Evolutionary conservation across 306 rosid genomes (phyloP).

Genomic region (Glycine latifolia): DNA sequence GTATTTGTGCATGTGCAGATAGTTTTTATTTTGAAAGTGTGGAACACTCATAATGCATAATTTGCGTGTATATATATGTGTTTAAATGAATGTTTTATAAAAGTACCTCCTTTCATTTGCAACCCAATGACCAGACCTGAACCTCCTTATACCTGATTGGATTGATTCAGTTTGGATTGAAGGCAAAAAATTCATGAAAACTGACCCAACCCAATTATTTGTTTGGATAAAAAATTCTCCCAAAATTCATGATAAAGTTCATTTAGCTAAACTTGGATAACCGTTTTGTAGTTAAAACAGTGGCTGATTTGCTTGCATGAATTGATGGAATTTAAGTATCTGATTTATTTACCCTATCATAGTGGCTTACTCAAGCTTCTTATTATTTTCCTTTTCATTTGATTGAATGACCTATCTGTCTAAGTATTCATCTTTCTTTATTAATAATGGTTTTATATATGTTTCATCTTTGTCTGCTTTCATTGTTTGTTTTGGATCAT

Average conservation of each 20-base stretch:
- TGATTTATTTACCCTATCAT: too few relatives aligned
- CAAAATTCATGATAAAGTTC: background rate
- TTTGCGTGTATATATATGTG: too few relatives aligned
- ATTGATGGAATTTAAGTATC: constrained; percentile 16
- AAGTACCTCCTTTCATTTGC: background rate
- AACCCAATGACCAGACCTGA: background rate
- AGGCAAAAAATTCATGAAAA: background rate
- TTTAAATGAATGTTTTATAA: background rate
- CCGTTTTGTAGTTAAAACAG: background rate
- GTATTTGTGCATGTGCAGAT: constrained; percentile 13
- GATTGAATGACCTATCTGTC: constrained; percentile 7
- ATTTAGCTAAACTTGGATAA: constrained; percentile 8
- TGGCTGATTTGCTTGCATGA: constrained; percentile 26
- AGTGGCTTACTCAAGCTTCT: too few relatives aligned
- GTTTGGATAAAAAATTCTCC: too few relatives aligned
- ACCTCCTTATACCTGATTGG: background rate
- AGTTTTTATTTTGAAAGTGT: background rate
- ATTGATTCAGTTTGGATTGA: background rate
- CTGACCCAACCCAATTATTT: too few relatives aligned
- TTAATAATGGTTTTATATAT: constrained; percentile 9
- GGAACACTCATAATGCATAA: background rate
- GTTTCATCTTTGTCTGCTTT: constrained; percentile 27
- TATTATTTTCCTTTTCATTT: too few relatives aligned
- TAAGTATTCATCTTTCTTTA: constrained; percentile 31
- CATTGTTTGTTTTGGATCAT: constrained; percentile 36